Percentiles rank a stretch among this genome's conserved stretches.
Conservation (phyloP, 2,329 filamentous ascomycete genomes). For the Boeremia exigua region DNA sequence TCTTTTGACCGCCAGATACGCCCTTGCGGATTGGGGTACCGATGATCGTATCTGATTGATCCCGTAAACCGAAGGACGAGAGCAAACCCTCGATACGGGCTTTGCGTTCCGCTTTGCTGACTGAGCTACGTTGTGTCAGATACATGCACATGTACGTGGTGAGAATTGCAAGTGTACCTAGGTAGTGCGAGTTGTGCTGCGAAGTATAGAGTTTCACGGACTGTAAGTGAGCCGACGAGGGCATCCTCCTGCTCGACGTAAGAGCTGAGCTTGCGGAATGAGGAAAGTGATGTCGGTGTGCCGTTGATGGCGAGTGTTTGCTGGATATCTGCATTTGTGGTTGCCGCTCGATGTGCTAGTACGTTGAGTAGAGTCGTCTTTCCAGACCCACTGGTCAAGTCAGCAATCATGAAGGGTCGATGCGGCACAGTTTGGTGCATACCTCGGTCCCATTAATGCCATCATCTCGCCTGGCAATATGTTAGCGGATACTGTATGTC, state of each 20-base stretch:
- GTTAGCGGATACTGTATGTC: neutral
- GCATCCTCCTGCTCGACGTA: constrained; percentile 92
- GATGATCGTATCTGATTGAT: constrained; percentile 73
- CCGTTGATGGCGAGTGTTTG: constrained; percentile 70
- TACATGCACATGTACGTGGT: neutral
- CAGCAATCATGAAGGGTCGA: neutral
- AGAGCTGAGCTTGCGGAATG: constrained; percentile 70
- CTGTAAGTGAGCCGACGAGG: constrained; percentile 79
- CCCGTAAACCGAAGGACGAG: constrained; percentile 73
- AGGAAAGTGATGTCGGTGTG: constrained; percentile 55
- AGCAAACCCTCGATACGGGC: constrained; percentile 71
- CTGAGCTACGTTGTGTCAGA: constrained; percentile 46
- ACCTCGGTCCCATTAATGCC: constrained; percentile 80
- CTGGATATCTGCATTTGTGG: constrained; percentile 60
- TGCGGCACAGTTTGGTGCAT: constrained; percentile 17
- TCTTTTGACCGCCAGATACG: constrained; percentile 84
- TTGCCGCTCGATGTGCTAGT: constrained; percentile 68
- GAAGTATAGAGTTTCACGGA: constrained; percentile 79
- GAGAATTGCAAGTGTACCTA: constrained; percentile 27
- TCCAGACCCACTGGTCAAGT: constrained; percentile 60
- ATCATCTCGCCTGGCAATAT: constrained; percentile 68
- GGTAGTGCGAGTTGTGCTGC: constrained; percentile 71
- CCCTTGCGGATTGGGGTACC: constrained; percentile 85
- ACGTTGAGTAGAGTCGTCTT: constrained; percentile 87
- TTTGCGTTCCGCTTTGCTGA: constrained; percentile 64